phyloP scores from a whole-genome alignment of 176 grass and related monocot genomes.

The Secale cereale region DNA sequence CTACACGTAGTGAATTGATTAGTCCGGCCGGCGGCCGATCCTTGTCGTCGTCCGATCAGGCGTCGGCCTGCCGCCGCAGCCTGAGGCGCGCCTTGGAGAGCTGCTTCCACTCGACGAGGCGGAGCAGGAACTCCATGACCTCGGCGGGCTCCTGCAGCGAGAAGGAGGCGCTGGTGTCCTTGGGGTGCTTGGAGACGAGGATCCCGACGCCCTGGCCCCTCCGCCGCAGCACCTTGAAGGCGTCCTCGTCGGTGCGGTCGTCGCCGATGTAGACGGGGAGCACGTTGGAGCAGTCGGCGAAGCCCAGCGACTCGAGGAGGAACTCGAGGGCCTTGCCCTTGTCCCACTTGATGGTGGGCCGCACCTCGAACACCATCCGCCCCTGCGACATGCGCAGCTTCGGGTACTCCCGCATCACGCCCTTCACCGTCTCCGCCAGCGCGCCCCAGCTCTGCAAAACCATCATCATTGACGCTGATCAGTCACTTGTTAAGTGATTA shows the following conservation, averaged over 20 bases:
- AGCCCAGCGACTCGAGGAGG: constrained; percentile 85
- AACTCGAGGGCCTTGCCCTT: constrained; percentile 97
- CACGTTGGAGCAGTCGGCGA: constrained; percentile 52
- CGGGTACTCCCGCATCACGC: constrained; percentile 59
- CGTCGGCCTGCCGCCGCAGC: neutral
- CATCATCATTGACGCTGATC: neutral
- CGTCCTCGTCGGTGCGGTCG: constrained; percentile 95
- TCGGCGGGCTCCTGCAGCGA: constrained; percentile 76
- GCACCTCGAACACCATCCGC: constrained; percentile 86
- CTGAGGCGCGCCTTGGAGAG: constrained; percentile 22
- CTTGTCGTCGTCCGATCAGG: neutral
- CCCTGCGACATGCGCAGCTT: constrained; percentile 61
- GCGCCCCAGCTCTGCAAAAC: constrained; percentile 46
- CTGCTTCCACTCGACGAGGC: constrained; percentile 68
- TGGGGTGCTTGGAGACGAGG: constrained; percentile 78
- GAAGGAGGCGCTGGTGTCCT: constrained; percentile 76
- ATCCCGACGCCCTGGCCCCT: constrained; percentile 72
- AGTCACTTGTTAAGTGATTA: neutral
- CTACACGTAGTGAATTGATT: neutral
- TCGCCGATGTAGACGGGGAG: constrained; percentile 89
- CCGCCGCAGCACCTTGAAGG: constrained; percentile 70
- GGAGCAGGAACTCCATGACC: constrained; percentile 72
- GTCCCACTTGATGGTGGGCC: constrained; percentile 89
- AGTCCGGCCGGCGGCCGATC: neutral
- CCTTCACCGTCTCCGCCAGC: constrained; percentile 52